Evolutionary conservation across 1,139 yeast species (phyloP).

Genomic region (Groenewaldozyma auringiensis): DNA sequence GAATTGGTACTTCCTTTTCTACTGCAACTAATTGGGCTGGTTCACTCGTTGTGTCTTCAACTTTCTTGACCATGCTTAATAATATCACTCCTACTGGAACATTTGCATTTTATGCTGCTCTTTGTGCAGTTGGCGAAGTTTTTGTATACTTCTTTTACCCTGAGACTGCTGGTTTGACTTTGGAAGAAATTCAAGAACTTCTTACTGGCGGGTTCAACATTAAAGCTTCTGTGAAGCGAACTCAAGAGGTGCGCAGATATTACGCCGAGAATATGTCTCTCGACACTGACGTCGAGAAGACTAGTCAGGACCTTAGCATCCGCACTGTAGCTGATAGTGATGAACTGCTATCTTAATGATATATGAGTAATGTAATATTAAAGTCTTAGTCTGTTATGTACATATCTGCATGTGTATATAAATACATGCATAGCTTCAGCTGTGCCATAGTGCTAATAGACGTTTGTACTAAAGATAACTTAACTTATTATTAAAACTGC

Average conservation of each 20-base stretch:
- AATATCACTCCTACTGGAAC: conserved; percentile 93
- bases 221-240: conserved; percentile 46
- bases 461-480: too few relatives aligned
- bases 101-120: conserved; percentile 79
- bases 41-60: conserved; percentile 78
- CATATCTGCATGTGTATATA: too few relatives aligned
- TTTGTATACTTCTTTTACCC: conserved; percentile 82
- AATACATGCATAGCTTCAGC: too few relatives aligned
- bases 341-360: too few relatives aligned
- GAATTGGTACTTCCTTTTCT: conserved; percentile 83
- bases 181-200: conserved; percentile 81
- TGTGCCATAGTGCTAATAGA: too few relatives aligned
- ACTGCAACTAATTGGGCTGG: conserved; percentile 96
- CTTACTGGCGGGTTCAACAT: conserved; percentile 80
- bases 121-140: conserved; percentile 61
- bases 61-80: conserved; percentile 88
- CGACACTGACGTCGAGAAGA: too few relatives aligned
- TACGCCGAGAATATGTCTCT: conserved; percentile 9
- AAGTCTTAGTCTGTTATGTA: too few relatives aligned
- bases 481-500: too few relatives aligned
- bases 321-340: too few relatives aligned
- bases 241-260: conserved; percentile 13
- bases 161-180: conserved; percentile 79
- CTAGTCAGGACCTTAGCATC: too few relatives aligned
- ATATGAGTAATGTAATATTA: too few relatives aligned